phyloP scores from a whole-genome alignment of 1,139 yeast genomes.

The Pneumocystis jirovecii region DNA sequence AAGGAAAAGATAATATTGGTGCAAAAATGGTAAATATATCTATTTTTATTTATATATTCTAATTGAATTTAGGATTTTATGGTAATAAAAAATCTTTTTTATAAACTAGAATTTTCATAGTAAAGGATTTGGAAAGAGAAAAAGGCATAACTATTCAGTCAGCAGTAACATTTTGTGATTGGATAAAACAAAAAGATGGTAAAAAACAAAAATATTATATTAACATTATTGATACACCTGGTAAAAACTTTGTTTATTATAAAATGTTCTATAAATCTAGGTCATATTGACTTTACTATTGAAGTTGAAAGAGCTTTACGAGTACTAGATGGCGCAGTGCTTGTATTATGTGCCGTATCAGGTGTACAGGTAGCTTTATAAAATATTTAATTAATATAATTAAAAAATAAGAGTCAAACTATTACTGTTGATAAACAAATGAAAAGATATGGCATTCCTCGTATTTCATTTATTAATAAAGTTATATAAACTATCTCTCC shows the following conservation, averaged over 20 bases:
- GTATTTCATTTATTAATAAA: slow-evolving; percentile 89
- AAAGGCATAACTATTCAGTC: slow-evolving; percentile 94
- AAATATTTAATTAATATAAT: slow-evolving; percentile 59
- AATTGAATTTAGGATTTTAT: background rate
- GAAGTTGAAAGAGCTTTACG: slow-evolving; percentile 82
- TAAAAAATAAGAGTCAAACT: slow-evolving; percentile 71
- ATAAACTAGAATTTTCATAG: background rate
- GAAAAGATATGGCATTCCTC: slow-evolving; percentile 95
- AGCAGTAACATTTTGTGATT: slow-evolving; percentile 85
- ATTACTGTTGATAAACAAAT: slow-evolving; percentile 74
- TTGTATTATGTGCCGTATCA: slow-evolving; percentile 87
- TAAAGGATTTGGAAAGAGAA: slow-evolving; percentile 50
- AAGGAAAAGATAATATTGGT: slow-evolving; percentile 96
- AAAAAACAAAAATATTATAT: slow-evolving; percentile 38
- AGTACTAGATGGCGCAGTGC: slow-evolving; percentile 86
- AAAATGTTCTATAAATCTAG: background rate
- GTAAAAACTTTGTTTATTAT: slow-evolving; percentile 22
- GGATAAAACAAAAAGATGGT: slow-evolving; percentile 29
- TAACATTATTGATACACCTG: slow-evolving; percentile 91
- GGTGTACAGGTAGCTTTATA: slow-evolving; percentile 98
- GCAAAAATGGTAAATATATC: slow-evolving; percentile 62
- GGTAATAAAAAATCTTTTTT: background rate
- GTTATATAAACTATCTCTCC: background rate
- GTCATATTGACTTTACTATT: slow-evolving; percentile 87
- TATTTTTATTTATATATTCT: background rate